Percentiles rank a stretch among this genome's conserved stretches.
Evolutionary conservation across 768 basidiomycete species (phyloP).

Genomic region (Collybia nuda): DNA sequence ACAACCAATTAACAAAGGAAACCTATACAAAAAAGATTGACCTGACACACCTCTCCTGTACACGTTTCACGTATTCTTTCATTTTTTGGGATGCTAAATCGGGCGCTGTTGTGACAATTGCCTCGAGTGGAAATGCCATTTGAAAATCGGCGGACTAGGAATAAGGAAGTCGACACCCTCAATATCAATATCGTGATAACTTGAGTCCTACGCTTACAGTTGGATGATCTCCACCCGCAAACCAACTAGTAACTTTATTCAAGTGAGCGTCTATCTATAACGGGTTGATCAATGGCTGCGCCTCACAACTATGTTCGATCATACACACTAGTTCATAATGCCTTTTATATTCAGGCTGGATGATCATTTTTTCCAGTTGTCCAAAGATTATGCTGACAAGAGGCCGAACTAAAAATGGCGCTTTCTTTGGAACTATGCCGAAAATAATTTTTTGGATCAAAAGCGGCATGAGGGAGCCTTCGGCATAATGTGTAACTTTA

Average conservation of each 20-base stretch:
- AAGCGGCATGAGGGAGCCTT: slow-evolving; percentile 32
- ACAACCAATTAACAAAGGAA: neutral
- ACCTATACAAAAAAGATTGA: too few species aligned
- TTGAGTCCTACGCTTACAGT: slow-evolving; percentile 10
- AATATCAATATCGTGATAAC: neutral
- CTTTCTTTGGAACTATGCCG: slow-evolving; percentile 23
- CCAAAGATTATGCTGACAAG: slow-evolving; percentile 26
- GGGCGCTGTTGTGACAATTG: slow-evolving; percentile 13
- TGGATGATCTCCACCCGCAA: slow-evolving; percentile 16
- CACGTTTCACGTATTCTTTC: slow-evolving; percentile 19
- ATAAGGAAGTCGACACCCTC: neutral
- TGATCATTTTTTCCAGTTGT: slow-evolving; percentile 19
- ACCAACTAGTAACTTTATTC: slow-evolving; percentile 13
- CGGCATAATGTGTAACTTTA: slow-evolving; percentile 18
- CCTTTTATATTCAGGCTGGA: slow-evolving; percentile 26
- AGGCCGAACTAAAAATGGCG: slow-evolving; percentile 36
- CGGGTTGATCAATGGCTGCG: neutral
- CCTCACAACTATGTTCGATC: neutral
- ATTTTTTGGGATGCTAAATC: slow-evolving; percentile 17
- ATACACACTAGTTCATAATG: slow-evolving; percentile 25
- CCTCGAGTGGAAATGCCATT: slow-evolving; percentile 25
- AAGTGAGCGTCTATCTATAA: slow-evolving; percentile 17
- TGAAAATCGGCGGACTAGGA: slow-evolving; percentile 23
- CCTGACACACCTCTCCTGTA: slow-evolving; percentile 19
- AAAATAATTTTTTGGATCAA: slow-evolving; percentile 35